These are phyloP conservation scores for Trichoderma semiorbis DNA, from an alignment of 2,329 filamentous ascomycete genomes.

Conservation along the genomic window DNA sequence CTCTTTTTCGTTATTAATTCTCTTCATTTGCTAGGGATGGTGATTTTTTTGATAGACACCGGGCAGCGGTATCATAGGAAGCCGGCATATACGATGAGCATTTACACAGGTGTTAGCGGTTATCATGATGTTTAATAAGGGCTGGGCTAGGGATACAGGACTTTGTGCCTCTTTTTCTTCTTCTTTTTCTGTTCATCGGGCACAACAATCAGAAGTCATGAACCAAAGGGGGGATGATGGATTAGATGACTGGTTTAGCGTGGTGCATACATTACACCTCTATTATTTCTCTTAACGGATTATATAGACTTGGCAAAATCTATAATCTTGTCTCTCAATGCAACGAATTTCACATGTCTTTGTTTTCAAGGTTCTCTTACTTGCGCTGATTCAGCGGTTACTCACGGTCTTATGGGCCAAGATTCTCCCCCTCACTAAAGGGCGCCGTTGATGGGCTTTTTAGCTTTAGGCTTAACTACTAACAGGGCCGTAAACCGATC, in stretches of 20 bases:
- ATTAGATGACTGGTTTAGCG: not conserved
- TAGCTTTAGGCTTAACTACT: not conserved
- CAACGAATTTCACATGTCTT: not conserved
- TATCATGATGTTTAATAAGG: slow-evolving; percentile 9
- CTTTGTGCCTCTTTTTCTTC: not conserved
- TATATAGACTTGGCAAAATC: not conserved
- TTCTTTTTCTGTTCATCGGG: not conserved
- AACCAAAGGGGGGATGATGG: not conserved
- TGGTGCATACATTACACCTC: not conserved
- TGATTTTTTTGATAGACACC: slow-evolving; percentile 3
- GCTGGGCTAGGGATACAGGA: slow-evolving; percentile 7
- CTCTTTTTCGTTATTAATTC: not conserved
- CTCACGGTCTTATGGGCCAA: not conserved
- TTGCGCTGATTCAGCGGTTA: not conserved
- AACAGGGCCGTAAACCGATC: not conserved
- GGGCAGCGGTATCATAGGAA: not conserved
- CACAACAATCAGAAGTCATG: not conserved
- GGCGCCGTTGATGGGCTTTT: slow-evolving; percentile 1
- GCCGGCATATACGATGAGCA: slow-evolving; percentile 15
- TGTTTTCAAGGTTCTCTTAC: too few species aligned
- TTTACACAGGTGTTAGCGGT: slow-evolving; percentile 17
- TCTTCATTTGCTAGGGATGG: not conserved
- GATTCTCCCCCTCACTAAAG: slow-evolving; percentile 1
- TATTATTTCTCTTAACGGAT: not conserved
- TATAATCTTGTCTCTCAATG: not conserved